Evolutionary conservation across 192 early-diverging fungal species (phyloP).

Genomic region (Dissophora ornata): DNA sequence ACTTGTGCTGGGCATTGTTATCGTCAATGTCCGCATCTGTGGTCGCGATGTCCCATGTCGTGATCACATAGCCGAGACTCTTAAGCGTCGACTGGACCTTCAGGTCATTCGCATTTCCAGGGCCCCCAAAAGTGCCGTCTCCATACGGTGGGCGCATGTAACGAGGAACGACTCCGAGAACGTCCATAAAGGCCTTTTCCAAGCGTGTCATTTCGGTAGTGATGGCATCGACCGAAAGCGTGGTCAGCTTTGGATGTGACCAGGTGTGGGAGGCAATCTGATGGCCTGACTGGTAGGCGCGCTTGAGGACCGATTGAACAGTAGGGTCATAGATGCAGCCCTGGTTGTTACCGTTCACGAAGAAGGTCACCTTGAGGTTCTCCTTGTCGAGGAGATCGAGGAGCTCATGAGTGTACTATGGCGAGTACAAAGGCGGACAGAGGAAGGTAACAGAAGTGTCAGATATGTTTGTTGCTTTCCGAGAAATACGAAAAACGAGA

Average conservation of each 20-base stretch:
- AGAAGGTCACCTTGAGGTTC: slow-evolving; percentile 76
- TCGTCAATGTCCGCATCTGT: slow-evolving; percentile 47
- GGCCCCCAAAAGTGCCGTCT: slow-evolving; percentile 44
- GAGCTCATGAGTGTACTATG: slow-evolving; percentile 59
- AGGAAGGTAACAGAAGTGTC: neutral
- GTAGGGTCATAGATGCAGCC: slow-evolving; percentile 57
- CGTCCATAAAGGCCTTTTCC: slow-evolving; percentile 59
- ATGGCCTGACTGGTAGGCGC: slow-evolving; percentile 66
- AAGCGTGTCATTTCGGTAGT: slow-evolving; percentile 59
- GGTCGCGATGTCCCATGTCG: slow-evolving; percentile 48
- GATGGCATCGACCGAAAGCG: slow-evolving; percentile 51
- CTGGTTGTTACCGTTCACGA: slow-evolving; percentile 66
- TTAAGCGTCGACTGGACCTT: slow-evolving; percentile 27
- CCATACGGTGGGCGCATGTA: slow-evolving; percentile 73
- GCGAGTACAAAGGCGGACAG: too few relatives aligned
- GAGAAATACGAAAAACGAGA: neutral
- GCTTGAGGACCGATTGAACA: slow-evolving; percentile 57
- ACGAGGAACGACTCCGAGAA: slow-evolving; percentile 63
- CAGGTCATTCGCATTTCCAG: slow-evolving; percentile 24
- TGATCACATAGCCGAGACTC: slow-evolving; percentile 39
- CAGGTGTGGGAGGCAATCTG: slow-evolving; percentile 73
- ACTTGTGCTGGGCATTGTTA: slow-evolving; percentile 31
- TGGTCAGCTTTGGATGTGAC: slow-evolving; percentile 63
- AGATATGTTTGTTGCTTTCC: neutral
- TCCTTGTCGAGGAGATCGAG: slow-evolving; percentile 62